Evolutionary conservation across 78 protist genomes (phyloP).

Genomic region (Thecamonas trahens): DNA sequence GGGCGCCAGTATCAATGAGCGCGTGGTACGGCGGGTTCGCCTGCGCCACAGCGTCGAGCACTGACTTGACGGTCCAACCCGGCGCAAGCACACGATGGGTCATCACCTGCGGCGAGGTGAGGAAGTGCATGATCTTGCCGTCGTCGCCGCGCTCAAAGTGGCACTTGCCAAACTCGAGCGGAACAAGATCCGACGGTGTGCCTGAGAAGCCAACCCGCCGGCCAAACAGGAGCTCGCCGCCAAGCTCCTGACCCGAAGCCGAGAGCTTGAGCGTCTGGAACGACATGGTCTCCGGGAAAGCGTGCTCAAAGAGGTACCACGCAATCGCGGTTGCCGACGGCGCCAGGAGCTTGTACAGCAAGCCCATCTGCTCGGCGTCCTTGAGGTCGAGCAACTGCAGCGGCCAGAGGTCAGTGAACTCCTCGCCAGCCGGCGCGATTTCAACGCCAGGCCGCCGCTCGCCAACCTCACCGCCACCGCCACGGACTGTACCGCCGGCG

Average conservation of each 20-base stretch:
- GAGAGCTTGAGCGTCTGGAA: slow-evolving; percentile 22
- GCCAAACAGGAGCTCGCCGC: slow-evolving; percentile 26
- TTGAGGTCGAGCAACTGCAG: slow-evolving; percentile 8
- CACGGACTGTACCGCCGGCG: too few relatives aligned
- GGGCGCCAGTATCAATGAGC: slow-evolving; percentile 69
- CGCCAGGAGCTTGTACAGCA: background rate
- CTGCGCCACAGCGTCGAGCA: slow-evolving; percentile 6
- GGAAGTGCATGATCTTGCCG: slow-evolving; percentile 22
- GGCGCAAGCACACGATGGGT: too few relatives aligned
- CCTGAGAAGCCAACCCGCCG: slow-evolving; percentile 52
- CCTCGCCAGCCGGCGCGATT: too few relatives aligned
- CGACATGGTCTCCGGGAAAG: slow-evolving; percentile 17
- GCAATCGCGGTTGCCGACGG: background rate
- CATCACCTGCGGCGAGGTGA: slow-evolving; percentile 22
- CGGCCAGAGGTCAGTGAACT: slow-evolving; percentile 28
- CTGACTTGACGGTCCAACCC: slow-evolving; percentile 11
- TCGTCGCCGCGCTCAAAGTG: slow-evolving; percentile 20
- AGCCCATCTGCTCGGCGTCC: slow-evolving; percentile 12
- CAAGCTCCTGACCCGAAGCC: slow-evolving; percentile 64
- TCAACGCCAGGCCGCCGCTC: too few relatives aligned
- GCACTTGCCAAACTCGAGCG: slow-evolving; percentile 7
- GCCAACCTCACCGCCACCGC: too few relatives aligned
- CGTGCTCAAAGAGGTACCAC: too few relatives aligned
- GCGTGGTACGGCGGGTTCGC: slow-evolving; percentile 42
- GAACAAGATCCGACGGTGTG: slow-evolving; percentile 29